Conservation (phyloP, 108 stramenopile species). For the Chaetoceros tenuissimus region DNA sequence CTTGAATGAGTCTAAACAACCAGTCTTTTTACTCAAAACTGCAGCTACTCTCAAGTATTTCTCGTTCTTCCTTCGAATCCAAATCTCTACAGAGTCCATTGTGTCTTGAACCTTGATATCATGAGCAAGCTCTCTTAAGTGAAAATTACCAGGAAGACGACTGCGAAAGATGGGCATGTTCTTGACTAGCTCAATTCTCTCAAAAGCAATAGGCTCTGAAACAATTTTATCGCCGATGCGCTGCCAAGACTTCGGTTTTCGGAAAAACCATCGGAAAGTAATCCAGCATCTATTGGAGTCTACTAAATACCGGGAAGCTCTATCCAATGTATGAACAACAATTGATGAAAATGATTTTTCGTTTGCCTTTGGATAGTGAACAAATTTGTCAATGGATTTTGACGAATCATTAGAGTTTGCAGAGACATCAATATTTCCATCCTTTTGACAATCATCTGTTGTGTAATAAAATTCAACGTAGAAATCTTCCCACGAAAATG, state of each 20-base stretch:
- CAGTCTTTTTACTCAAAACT: slow-evolving; percentile 23
- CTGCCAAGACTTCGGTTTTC: not conserved
- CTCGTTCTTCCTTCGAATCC: not conserved
- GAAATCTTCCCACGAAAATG: not conserved
- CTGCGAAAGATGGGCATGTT: no score
- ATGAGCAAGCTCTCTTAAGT: not conserved
- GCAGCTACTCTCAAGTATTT: not conserved
- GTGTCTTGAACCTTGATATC: not conserved
- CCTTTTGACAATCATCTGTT: not conserved
- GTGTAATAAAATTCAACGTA: not conserved
- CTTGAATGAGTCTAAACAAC: slow-evolving; percentile 12
- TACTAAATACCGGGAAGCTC: not conserved
- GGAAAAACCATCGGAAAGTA: not conserved
- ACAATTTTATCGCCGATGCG: not conserved
- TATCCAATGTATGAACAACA: not conserved
- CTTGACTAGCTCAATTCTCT: not conserved
- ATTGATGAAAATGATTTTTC: not conserved
- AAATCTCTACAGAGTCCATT: not conserved
- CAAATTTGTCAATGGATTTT: not conserved
- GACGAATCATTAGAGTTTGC: not conserved
- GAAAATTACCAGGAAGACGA: not conserved
- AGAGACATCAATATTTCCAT: no score
- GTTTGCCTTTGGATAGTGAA: not conserved
- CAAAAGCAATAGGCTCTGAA: not conserved
- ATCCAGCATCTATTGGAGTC: not conserved